Conservation (phyloP, 1,284 basidiomycete genomes). For the Xerocomus nothofagi region DNA sequence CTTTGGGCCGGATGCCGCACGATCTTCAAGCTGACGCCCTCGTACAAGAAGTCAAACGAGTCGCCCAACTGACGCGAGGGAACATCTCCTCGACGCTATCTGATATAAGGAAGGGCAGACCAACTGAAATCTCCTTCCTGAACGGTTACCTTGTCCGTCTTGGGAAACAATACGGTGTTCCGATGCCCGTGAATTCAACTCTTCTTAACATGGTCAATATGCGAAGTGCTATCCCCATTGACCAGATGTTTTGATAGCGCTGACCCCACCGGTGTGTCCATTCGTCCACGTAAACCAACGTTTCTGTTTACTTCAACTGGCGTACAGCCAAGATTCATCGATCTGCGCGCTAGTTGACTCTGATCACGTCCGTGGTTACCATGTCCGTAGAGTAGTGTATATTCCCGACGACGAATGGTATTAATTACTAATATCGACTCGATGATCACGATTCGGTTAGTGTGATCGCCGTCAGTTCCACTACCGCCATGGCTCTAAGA, state of each 20-base stretch:
- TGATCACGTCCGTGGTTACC: too few species aligned
- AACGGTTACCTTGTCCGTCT: slow-evolving; percentile 82
- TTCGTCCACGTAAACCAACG: background rate
- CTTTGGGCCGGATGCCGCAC: slow-evolving; percentile 43
- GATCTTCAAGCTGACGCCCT: slow-evolving; percentile 43
- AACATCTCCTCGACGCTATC: slow-evolving; percentile 81
- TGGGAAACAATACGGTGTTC: slow-evolving; percentile 60
- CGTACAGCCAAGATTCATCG: background rate
- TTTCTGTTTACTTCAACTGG: slow-evolving; percentile 1
- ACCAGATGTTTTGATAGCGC: slow-evolving; percentile 37
- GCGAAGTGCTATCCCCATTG: slow-evolving; percentile 42
- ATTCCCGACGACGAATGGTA: too few species aligned
- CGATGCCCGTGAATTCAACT: slow-evolving; percentile 62
- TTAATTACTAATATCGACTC: too few species aligned
- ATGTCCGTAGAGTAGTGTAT: too few species aligned
- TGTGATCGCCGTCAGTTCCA: background rate
- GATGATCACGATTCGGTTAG: background rate
- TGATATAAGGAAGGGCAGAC: slow-evolving; percentile 59
- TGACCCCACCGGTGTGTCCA: slow-evolving; percentile 11
- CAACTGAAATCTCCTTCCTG: slow-evolving; percentile 81
- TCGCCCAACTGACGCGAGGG: slow-evolving; percentile 54
- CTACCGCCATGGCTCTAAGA: slow-evolving; percentile 21
- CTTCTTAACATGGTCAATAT: slow-evolving; percentile 65
- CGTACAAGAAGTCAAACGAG: slow-evolving; percentile 51
- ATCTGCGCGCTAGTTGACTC: too few species aligned